Evolutionary conservation across 768 basidiomycete species (phyloP).

Genomic region (Megacollybia marginata): DNA sequence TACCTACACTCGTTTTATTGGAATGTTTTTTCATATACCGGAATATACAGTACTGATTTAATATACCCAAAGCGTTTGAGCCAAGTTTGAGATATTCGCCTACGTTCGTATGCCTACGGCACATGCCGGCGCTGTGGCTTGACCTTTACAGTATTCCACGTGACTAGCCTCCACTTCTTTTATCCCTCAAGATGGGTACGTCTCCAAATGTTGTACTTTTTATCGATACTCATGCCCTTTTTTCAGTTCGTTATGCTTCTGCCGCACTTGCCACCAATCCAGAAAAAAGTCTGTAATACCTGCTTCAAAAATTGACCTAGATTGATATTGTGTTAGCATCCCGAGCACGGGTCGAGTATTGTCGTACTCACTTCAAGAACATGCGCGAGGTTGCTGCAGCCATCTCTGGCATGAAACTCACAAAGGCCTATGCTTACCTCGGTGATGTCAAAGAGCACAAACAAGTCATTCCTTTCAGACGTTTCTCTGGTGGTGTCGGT

Average conservation of each 20-base stretch:
- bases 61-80: too few relatives aligned
- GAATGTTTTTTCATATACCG: too few relatives aligned
- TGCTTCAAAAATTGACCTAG: constrained; percentile 1
- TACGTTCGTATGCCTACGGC: too few relatives aligned
- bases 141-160: too few relatives aligned
- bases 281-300: constrained; percentile 75
- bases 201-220: neutral
- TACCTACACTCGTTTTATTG: too few relatives aligned
- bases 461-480: constrained; percentile 92
- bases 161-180: neutral
- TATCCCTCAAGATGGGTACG: neutral
- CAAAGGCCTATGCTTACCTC: constrained; percentile 94
- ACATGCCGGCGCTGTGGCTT: too few relatives aligned
- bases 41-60: too few relatives aligned
- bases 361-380: constrained; percentile 99
- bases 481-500: constrained; percentile 93
- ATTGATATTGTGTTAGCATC: constrained; percentile 51
- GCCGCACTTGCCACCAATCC: constrained; percentile 84
- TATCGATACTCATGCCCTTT: neutral
- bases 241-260: constrained; percentile 87
- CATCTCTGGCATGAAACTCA: constrained; percentile 86
- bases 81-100: too few relatives aligned
- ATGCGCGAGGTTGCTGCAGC: constrained; percentile 98
- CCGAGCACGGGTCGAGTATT: constrained; percentile 91
- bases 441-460: constrained; percentile 94